Evolutionary conservation across 768 basidiomycete species (phyloP), one percentile per base, ranked within the genome.

Genomic region (Phanerochaete carnosa): DNA sequence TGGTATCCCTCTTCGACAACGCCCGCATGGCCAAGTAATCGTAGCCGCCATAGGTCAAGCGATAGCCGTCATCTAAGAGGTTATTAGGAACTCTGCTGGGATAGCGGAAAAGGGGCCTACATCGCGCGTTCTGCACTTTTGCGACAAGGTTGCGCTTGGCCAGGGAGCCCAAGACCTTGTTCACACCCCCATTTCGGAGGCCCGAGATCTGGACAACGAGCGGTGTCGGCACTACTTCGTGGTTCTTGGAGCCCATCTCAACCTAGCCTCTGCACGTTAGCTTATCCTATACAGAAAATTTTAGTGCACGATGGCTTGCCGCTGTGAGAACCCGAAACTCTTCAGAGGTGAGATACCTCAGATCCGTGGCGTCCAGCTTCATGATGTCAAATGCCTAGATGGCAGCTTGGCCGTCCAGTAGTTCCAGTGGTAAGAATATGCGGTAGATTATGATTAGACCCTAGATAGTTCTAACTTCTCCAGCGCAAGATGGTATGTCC

Each of bases 241-340:
- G 97, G 72, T 98, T 98, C 79, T 97, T 97, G 3, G 92, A 95
- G 22, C 96, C 97, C 82, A 96, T 94, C 77, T 99, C 97, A 35
- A 92, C 92, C 95, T 98, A 57, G 11, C 2, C 2, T 1, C 22
- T 26, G 8, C 5, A 32, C 3, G 16, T 49, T 32, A 39, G 46
- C 56, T n/a, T n/a, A 43, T 2, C 26, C 32, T 16, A 4, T 37
- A 28, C 22, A 55, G 58, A 19, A 33, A 13, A 30, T 43, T 22
- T 43, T 7, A 45, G 25, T 30, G 46, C 19, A 39, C n/a, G 28
- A 47, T 26, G 13, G 57, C 68, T 55, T 69, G 96, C 95, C 53
- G 96, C 93, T n/a, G 92, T 92, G 26, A 99, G 79, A n/a, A 97
- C 94, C 57, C 95, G 78, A 74, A 98, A 99, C 69, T 98, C 95